These are phyloP conservation scores for Neoboletus magnificus DNA, from an alignment of 768 basidiomycete genomes.

Conservation along the genomic window DNA sequence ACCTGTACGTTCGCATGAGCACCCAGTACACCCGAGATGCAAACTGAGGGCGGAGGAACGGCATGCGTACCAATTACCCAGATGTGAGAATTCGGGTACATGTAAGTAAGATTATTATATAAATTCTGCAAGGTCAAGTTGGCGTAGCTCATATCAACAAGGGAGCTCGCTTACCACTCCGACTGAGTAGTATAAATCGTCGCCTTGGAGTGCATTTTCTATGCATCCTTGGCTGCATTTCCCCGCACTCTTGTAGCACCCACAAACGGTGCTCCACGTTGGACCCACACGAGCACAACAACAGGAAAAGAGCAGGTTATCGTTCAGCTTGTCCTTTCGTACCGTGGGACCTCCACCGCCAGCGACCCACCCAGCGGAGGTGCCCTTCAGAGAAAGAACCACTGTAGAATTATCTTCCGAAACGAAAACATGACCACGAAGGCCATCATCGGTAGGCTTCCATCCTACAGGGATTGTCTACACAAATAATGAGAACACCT, in stretches of 20 bases:
- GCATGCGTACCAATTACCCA: slow-evolving; percentile 69
- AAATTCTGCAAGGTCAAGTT: slow-evolving; percentile 55
- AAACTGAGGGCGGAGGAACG: neutral
- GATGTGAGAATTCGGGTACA: slow-evolving; percentile 87
- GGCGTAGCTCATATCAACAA: neutral
- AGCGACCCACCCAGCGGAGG: slow-evolving; percentile 66
- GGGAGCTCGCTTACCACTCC: slow-evolving; percentile 60
- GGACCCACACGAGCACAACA: slow-evolving; percentile 95
- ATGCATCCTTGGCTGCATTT: slow-evolving; percentile 81
- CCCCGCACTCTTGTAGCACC: slow-evolving; percentile 71
- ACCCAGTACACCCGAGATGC: neutral
- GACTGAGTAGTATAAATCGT: slow-evolving; percentile 84
- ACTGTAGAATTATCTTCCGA: slow-evolving; percentile 81
- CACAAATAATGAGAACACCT: neutral
- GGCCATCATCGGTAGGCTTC: slow-evolving; percentile 84
- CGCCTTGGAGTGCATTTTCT: slow-evolving; percentile 71
- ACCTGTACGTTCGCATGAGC: slow-evolving; percentile 22
- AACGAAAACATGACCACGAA: slow-evolving; percentile 92
- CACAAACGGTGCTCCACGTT: slow-evolving; percentile 91
- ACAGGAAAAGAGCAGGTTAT: slow-evolving; percentile 93
- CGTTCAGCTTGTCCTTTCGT: slow-evolving; percentile 89
- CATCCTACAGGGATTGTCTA: slow-evolving; percentile 82
- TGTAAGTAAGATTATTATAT: slow-evolving; percentile 86
- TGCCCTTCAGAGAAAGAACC: slow-evolving; percentile 90
- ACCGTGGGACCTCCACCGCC: slow-evolving; percentile 80